phyloP scores from a whole-genome alignment of 1,284 basidiomycete genomes.

The Rhodotorula sp. region DNA sequence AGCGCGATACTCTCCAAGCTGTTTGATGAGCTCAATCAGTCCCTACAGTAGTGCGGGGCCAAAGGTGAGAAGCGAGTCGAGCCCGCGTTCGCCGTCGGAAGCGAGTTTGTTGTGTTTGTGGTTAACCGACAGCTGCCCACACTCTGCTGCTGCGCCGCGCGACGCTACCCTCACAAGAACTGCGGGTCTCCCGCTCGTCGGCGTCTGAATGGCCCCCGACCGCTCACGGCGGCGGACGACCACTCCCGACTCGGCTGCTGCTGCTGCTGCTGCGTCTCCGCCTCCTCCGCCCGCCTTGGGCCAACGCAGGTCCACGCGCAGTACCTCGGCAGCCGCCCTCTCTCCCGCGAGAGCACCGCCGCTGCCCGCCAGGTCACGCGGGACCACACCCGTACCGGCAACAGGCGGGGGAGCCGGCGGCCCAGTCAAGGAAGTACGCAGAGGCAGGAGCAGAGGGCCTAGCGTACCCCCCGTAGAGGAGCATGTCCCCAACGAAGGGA shows the following conservation, averaged over 20 bases:
- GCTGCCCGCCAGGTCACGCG: neutral
- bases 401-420: neutral
- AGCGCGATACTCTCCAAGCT: no score
- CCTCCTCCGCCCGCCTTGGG: neutral
- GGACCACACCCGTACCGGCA: neutral
- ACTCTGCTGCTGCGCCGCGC: no score
- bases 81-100: no score
- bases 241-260: neutral
- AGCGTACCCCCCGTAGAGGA: neutral
- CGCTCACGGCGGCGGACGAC: conserved; percentile 2
- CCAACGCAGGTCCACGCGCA: no score
- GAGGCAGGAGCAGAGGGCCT: conserved; percentile 11
- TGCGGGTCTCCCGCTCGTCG: neutral
- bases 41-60: no score
- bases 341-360: neutral
- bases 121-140: no score
- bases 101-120: no score
- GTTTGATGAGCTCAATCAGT: no score
- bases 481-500: neutral
- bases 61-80: no score
- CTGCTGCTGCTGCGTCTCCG: neutral
- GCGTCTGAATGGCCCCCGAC: neutral
- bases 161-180: no score
- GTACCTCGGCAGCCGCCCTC: neutral
- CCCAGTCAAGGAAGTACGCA: neutral